A percentile compares a stretch with the other conserved stretches of the same genome.
phyloP scores from a whole-genome alignment of 2,329 filamentous ascomycete genomes.

The Diaporthe sp. region DNA sequence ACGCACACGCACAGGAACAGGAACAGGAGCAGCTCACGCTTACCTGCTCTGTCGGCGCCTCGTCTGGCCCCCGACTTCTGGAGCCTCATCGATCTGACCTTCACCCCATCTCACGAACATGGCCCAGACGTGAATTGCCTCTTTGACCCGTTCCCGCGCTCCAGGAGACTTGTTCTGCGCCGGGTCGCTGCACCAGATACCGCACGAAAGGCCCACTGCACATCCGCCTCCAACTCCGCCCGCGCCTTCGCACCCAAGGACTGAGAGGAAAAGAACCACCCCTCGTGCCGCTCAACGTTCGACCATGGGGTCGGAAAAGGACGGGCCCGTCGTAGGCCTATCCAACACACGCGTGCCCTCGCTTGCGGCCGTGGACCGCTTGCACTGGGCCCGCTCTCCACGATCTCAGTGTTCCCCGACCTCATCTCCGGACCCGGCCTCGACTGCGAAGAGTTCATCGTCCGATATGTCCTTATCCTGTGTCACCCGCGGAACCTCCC shows the following conservation, averaged over 20 bases:
- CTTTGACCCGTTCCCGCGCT: conserved; percentile 20
- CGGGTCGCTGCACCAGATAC: conserved; percentile 3
- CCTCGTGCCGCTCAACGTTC: not conserved
- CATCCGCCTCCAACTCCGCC: not conserved
- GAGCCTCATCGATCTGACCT: conserved; percentile 8
- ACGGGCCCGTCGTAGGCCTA: conserved; percentile 35
- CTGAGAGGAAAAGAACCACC: not conserved
- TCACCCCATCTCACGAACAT: conserved; percentile 23
- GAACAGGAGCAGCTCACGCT: conserved; percentile 17
- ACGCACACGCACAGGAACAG: not conserved
- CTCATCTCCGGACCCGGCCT: conserved; percentile 16
- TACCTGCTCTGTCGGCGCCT: conserved; percentile 24
- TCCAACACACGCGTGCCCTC: conserved; percentile 27
- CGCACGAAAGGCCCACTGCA: not conserved
- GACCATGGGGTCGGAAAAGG: conserved; percentile 38
- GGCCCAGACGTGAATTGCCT: not conserved
- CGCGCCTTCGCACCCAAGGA: not conserved
- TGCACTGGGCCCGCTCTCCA: not conserved
- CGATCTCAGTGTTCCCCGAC: conserved; percentile 24
- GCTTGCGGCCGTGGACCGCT: conserved; percentile 22
- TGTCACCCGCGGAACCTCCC: conserved; percentile 56
- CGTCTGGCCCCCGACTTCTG: conserved; percentile 20
- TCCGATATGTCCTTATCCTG: conserved; percentile 35
- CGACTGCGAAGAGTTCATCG: conserved; percentile 15
- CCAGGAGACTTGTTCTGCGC: conserved; percentile 8